Base-by-base conservation (phyloP, 2,329 filamentous ascomycete species). In the Diaporthe nobilis region DNA sequence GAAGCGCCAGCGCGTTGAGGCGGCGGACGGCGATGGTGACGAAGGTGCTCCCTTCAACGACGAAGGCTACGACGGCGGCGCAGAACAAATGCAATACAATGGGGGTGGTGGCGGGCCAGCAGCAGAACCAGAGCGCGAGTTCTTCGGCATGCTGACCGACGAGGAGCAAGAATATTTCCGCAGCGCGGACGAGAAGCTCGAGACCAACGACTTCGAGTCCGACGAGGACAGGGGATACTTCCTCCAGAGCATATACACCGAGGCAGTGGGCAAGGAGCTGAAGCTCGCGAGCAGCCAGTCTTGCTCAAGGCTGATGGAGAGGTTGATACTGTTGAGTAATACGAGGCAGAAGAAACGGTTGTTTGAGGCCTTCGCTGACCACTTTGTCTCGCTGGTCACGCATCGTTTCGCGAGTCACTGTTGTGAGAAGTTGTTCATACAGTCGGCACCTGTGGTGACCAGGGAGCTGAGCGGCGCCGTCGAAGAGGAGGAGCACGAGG, bases 361-460 rank as follows among this genome's bases (percentile, higher is more conserved):
- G 28, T 98, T 98, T 83, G 90, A 91, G 78, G 95, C 94, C 60
- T 98, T 98, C 83, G 92, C 89, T 28, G 93, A 94, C 47, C 94
- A 98, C 84, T 98, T 98, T 84, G 87, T 96, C 75, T 93, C 96
- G 80, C 90, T 99, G 39, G 92, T 98, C 71, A 96, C 97, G 83
- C 97, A 99, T 85, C 94, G 97, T 25, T 99, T 99, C 81, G 97
- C 97, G 7, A 98, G 96, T 77, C 97, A 99, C 86, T 98, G 96
- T 85, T 98, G 96, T 83, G 97, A 99, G 86, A 95, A 95, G 37
- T 89, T 99, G 44, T 98, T 99, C 83, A 88, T 96, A 67, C 92
- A 94, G 78, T 94, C 94, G 2, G 96, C 96, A 0, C 93, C 94
- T 1, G 86, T 94, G 15, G 94, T 98, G 51, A 94, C 93, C 20